Evolutionary conservation across 2,329 filamentous ascomycete species (phyloP).

Genomic region (Huntiella moniliformis): DNA sequence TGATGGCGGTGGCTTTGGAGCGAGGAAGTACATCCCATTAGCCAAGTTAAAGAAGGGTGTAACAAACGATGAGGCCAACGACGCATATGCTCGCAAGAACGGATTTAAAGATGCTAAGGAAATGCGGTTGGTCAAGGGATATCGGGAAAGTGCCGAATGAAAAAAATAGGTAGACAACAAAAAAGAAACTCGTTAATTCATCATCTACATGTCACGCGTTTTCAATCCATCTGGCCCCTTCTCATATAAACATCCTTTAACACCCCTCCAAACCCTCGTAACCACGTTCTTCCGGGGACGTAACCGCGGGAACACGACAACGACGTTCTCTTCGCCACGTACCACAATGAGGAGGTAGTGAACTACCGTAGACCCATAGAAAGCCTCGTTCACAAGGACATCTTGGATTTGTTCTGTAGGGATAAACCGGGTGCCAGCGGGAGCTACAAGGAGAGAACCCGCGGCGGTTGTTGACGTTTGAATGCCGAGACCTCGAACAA

Average conservation of each 20-base stretch:
- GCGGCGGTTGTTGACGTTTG: constrained; percentile 53
- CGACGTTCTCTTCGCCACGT: constrained; percentile 67
- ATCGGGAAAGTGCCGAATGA: constrained; percentile 15
- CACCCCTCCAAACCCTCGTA: constrained; percentile 79
- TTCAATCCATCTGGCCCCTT: constrained; percentile 6
- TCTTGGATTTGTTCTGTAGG: constrained; percentile 85
- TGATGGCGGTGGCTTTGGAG: constrained; percentile 25
- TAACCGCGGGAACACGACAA: constrained; percentile 83
- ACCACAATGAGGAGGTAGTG: constrained; percentile 85
- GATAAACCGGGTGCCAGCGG: constrained; percentile 42
- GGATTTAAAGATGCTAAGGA: constrained; percentile 36
- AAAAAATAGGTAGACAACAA: constrained; percentile 3
- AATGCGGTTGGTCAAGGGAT: constrained; percentile 21
- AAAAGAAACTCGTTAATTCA: background rate
- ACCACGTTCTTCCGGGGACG: constrained; percentile 57
- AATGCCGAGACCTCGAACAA: constrained; percentile 74
- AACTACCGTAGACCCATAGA: constrained; percentile 73
- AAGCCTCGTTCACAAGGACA: constrained; percentile 87
- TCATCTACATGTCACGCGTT: constrained; percentile 2
- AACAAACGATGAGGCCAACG: constrained; percentile 36
- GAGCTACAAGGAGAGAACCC: constrained; percentile 37
- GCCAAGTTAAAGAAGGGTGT: constrained; percentile 31
- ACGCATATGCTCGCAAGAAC: constrained; percentile 41
- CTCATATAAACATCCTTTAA: constrained; percentile 61
- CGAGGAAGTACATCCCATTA: constrained; percentile 31